phyloP scores from a whole-genome alignment of 306 rosid genomes.

The Cicer yamashitae region DNA sequence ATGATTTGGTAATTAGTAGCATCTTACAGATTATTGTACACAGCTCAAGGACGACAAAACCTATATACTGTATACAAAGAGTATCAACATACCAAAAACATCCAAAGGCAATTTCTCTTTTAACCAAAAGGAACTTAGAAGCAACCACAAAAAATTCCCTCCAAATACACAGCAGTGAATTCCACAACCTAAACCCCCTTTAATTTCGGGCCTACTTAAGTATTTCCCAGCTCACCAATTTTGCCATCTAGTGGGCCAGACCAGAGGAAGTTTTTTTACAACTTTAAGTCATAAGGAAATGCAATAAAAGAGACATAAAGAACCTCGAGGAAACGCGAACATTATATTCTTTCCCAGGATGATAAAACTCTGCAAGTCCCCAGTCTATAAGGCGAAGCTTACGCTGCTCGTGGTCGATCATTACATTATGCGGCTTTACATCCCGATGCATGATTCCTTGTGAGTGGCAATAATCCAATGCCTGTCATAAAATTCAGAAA shows the following conservation, averaged over 20 bases:
- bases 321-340: slow-evolving; percentile 59
- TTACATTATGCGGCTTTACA: slow-evolving; percentile 62
- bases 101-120: slow-evolving; percentile 12
- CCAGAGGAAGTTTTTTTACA: slow-evolving; percentile 10
- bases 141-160: neutral
- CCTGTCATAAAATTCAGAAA: slow-evolving; percentile 39
- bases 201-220: neutral
- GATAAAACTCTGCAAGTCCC: slow-evolving; percentile 51
- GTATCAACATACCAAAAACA: slow-evolving; percentile 12
- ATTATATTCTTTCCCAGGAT: slow-evolving; percentile 30
- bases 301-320: slow-evolving; percentile 11
- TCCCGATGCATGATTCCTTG: slow-evolving; percentile 65
- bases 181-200: neutral
- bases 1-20: neutral
- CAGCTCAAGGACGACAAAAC: neutral
- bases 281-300: neutral
- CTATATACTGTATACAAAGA: slow-evolving; percentile 6
- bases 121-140: neutral
- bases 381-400: slow-evolving; percentile 59
- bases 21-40: slow-evolving; percentile 8
- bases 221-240: neutral
- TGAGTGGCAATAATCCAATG: slow-evolving; percentile 59
- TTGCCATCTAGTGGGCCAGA: slow-evolving; percentile 1
- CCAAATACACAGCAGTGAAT: neutral
- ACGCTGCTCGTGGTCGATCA: slow-evolving; percentile 57